Percentiles rank a stretch among this genome's conserved stretches.
phyloP scores from a whole-genome alignment of 257 asterid genomes.

The Mentha longifolia region DNA sequence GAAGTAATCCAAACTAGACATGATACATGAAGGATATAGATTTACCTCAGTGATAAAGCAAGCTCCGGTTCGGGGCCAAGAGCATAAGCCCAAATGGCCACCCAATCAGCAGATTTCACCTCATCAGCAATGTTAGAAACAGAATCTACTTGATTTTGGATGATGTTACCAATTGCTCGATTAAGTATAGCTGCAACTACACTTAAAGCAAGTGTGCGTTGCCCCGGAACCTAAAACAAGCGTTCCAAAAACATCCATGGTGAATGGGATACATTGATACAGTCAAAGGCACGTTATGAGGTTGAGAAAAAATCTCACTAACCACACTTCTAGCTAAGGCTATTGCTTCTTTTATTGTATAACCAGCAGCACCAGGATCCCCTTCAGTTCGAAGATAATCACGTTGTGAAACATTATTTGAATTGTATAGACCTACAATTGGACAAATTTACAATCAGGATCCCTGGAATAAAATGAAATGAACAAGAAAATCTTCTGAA shows the following conservation, averaged over 20 bases:
- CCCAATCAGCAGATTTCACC: constrained; percentile 66
- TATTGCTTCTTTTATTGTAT: constrained; percentile 88
- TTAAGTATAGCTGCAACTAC: constrained; percentile 74
- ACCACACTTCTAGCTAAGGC: constrained; percentile 91
- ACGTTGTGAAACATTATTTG: constrained; percentile 66
- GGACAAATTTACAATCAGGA: constrained; percentile 35
- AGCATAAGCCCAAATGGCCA: constrained; percentile 97
- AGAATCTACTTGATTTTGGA: constrained; percentile 46
- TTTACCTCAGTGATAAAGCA: constrained; percentile 79
- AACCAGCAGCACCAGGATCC: constrained; percentile 95
- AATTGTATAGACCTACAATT: constrained; percentile 56
- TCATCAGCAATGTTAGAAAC: constrained; percentile 40
- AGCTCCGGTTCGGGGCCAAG: constrained; percentile 99
- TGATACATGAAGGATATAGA: constrained; percentile 3
- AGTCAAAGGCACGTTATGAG: constrained; percentile 12
- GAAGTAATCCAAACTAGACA: constrained; percentile 22
- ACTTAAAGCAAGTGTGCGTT: constrained; percentile 82
- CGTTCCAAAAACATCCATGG: constrained; percentile 36
- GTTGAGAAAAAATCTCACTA: constrained; percentile 39
- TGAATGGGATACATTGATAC: constrained; percentile 30
- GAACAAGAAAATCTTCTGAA: too few relatives aligned
- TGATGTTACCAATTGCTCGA: constrained; percentile 55
- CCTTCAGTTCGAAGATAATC: constrained; percentile 96
- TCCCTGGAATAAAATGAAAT: too few relatives aligned
- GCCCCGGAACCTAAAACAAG: constrained; percentile 81